phyloP scores from a whole-genome alignment of 345 rosid genomes.

The Carallia brachiata region DNA sequence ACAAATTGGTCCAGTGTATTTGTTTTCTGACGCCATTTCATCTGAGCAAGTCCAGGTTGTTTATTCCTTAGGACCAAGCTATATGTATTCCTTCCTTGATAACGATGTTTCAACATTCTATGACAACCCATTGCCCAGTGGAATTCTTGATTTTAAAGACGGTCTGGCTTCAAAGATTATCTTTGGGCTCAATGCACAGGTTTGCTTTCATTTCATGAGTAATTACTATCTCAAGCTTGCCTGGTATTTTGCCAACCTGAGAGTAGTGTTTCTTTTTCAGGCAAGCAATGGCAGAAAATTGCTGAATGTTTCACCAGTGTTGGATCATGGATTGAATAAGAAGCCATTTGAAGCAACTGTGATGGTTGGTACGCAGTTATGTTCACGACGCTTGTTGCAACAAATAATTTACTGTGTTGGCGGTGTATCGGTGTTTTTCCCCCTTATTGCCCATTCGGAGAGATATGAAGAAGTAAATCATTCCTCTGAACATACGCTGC shows the following conservation, averaged over 20 bases:
- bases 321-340: constrained; percentile 61
- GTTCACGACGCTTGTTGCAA: constrained; percentile 88
- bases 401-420: constrained; percentile 95
- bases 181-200: constrained; percentile 96
- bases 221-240: not conserved
- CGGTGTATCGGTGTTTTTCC: constrained; percentile 94
- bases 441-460: constrained; percentile 81
- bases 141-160: constrained; percentile 83
- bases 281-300: constrained; percentile 84
- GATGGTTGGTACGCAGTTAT: constrained; percentile 76
- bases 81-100: constrained; percentile 92
- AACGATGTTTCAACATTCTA: constrained; percentile 56
- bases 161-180: constrained; percentile 88
- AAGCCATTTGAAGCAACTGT: constrained; percentile 76
- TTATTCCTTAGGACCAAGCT: constrained; percentile 85
- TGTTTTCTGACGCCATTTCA: constrained; percentile 80
- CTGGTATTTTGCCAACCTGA: constrained; percentile 10
- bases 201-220: constrained; percentile 22
- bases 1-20: constrained; percentile 91
- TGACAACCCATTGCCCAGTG: constrained; percentile 64
- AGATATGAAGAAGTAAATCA: constrained; percentile 63
- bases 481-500: constrained; percentile 44
- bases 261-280: constrained; percentile 46
- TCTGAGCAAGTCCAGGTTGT: constrained; percentile 79
- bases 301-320: constrained; percentile 74